Conservation (phyloP, 1,284 basidiomycete species). For the Mycena citricolor region DNA sequence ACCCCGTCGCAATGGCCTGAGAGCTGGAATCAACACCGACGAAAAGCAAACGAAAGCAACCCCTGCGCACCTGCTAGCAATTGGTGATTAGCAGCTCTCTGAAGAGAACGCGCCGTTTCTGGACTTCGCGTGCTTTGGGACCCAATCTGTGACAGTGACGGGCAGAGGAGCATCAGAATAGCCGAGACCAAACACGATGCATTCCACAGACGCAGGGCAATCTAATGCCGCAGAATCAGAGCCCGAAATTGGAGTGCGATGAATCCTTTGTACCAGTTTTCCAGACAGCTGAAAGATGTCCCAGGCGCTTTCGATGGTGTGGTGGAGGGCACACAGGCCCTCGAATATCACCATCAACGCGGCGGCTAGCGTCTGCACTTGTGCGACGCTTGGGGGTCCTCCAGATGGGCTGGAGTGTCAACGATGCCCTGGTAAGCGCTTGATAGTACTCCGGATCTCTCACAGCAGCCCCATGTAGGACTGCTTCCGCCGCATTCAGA, state of each 20-base stretch:
- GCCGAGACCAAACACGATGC: conserved; percentile 1
- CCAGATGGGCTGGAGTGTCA: conserved; percentile 63
- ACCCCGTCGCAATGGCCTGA: conserved; percentile 62
- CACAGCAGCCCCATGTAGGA: conserved; percentile 40
- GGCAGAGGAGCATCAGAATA: background rate
- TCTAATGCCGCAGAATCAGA: conserved; percentile 38
- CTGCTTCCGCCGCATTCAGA: background rate
- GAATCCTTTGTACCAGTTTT: conserved; percentile 56
- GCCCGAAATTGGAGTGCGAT: no score
- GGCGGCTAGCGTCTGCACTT: conserved; percentile 65
- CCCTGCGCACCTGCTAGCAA: conserved; percentile 65
- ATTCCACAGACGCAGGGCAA: conserved; percentile 60
- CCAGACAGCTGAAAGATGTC: conserved; percentile 57
- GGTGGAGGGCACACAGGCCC: conserved; percentile 54
- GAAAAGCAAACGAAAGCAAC: no score
- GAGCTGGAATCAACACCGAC: background rate
- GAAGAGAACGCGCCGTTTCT: conserved; percentile 67
- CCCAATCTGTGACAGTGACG: conserved; percentile 69
- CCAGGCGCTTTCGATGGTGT: conserved; percentile 64
- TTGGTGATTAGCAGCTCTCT: conserved; percentile 74
- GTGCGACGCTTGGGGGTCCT: conserved; percentile 62
- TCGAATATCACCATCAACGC: conserved; percentile 70
- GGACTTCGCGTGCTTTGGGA: conserved; percentile 54
- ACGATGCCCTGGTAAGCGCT: conserved; percentile 55
- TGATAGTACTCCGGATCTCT: conserved; percentile 52